Base-by-base conservation (phyloP, 2,329 filamentous ascomycete species). In the Chrysoporthe puriensis region DNA sequence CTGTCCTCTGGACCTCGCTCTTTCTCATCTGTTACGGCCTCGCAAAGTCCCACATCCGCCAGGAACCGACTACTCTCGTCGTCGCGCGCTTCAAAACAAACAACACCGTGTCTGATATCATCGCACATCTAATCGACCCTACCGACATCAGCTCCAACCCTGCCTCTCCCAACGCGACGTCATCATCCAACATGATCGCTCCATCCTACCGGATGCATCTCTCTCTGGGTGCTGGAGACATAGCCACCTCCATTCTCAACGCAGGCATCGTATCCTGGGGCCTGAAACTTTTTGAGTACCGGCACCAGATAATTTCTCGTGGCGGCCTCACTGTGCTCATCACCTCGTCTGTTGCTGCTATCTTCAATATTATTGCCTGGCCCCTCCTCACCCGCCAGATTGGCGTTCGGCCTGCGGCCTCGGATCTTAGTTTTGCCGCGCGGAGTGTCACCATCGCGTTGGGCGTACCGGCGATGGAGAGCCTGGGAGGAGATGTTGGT, bases 221-320 rank as follows among this genome's bases (percentile, higher is more conserved):
- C 1, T 21, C 54, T 32, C 68, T 78, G 63, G 83, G 82, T 2
- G 83, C 84, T 0, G 84, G 84, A 9, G 84, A 86, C 68, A 73
- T 81, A 3, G 84, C 84, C 0, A 76, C 81, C 1, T 81, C 83
- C 0, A 73, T 86, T 3, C 81, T 86, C 3, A 82, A 85, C 71
- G 79, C 81, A 3, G 84, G 84, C 13, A 84, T 86, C 34, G 77
- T 85, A 2, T 77, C 80, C 3, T 86, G 84, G 84, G 84, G 84
- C 0, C 80, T 86, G 70, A 86, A 86, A 74, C 77, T 86, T 3
- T 84, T 81, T 71, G 83, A 85, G 70, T 84, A 82, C 73, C 82
- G 83, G 4, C 69, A 71, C 2, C 82, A 83, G 62, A 76, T 86
- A 1, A 77, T 82, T 58, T 84, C 81, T 32, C 71, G 77, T 1